A percentile compares a stretch with the other conserved stretches of the same genome.
These are phyloP conservation scores for Stemphylium vesicarium DNA, from an alignment of 2,329 filamentous ascomycete genomes.

Conservation along the genomic window DNA sequence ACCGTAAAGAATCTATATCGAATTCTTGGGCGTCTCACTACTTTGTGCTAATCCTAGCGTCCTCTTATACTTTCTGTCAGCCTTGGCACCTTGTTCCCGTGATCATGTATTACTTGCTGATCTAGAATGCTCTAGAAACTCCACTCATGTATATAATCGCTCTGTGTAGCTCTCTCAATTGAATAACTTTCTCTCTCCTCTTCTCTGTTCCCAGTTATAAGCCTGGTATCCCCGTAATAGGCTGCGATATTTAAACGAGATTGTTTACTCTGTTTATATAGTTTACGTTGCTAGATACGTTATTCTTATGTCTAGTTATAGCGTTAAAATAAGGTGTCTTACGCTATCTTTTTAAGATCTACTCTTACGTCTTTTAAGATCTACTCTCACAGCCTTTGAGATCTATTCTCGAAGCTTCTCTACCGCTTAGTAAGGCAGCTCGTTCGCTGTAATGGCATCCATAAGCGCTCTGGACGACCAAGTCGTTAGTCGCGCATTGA, in stretches of 20 bases:
- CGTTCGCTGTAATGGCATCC: neutral
- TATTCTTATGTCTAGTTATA: neutral
- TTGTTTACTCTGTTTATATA: neutral
- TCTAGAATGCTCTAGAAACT: too few species aligned
- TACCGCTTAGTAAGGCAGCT: neutral
- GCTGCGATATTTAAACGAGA: neutral
- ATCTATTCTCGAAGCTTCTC: too few species aligned
- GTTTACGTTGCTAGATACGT: neutral
- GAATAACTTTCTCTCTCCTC: neutral
- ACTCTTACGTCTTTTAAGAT: neutral
- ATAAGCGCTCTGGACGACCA: neutral
- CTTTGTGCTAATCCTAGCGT: too few species aligned
- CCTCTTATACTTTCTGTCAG: too few species aligned
- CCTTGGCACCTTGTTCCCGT: too few species aligned
- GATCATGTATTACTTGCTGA: too few species aligned
- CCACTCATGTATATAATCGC: too few species aligned
- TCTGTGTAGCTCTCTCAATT: too few species aligned
- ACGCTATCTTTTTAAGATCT: too few species aligned
- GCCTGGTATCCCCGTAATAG: neutral
- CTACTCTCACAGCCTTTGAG: neutral
- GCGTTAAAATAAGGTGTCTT: neutral
- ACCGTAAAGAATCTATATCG: too few species aligned
- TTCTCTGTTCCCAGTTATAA: neutral
- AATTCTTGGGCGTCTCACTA: too few species aligned
- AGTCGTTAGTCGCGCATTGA: neutral